Base-by-base conservation (phyloP, 139 green algal species). In the Coelastrella sp. region DNA sequence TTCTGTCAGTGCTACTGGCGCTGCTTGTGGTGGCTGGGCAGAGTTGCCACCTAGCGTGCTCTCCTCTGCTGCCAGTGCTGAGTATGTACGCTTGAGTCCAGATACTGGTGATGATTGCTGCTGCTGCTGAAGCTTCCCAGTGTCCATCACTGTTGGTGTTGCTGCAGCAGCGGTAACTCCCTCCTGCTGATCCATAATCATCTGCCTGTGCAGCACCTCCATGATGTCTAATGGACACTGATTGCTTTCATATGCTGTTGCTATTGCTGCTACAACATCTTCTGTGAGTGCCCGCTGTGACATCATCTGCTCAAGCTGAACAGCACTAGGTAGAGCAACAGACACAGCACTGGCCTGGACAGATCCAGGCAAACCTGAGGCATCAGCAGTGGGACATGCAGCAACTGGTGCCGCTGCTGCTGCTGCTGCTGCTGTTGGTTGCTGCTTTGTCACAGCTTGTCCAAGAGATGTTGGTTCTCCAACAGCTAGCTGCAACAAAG, bases 291-390 rank as follows among this genome's bases (percentile, higher is more conserved):
- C n/a, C 9, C 15, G 25, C 5, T 17, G 30, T 1, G 53, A n/a
- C 71, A 87, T 77, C 43, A 71, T 76, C 27, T 53, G 34, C 37
- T 45, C 60, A 27, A 69, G 38, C 63, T 73, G 8, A n/a, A 38
- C 60, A 57, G 57, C 64, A 71, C 9, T 67, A 7, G 71, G 59
- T 32, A 64, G 38, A 32, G n/a, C n/a, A n/a, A n/a, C n/a, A n/a
- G n/a, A n/a, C n/a, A n/a, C n/a, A n/a, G n/a, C n/a, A n/a, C n/a
- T n/a, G n/a, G n/a, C n/a, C 63, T 73, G 8, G 37, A 38, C 60
- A 57, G 57, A 48, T 62, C 9, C 59, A 7, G 71, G 21, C n/a
- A 30, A 30, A 21, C 37, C 34, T 59, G 27, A 51, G 23, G 11
- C 75, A 34, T 68, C 66, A 17, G 35, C 35, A n/a, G 37, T 19